Percentiles rank a stretch among this genome's conserved stretches.
phyloP scores from a whole-genome alignment of 768 basidiomycete species.

The Lepiota venenata region DNA sequence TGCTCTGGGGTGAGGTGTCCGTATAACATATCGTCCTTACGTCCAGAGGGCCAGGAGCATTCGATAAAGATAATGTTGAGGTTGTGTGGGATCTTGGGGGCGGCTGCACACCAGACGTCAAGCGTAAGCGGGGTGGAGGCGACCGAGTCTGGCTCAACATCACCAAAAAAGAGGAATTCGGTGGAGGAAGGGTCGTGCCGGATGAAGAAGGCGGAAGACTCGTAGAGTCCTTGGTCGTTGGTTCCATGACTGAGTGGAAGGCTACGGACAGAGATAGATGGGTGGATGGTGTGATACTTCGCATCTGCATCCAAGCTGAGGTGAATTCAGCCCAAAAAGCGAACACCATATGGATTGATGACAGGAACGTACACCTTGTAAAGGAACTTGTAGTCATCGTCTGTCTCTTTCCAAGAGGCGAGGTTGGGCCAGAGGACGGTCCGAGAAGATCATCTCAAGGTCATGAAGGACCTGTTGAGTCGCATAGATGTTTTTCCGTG shows the following conservation, averaged over 20 bases:
- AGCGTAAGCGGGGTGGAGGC: slow-evolving; percentile 56
- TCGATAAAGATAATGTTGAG: slow-evolving; percentile 90
- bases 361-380: slow-evolving; percentile 55
- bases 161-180: slow-evolving; percentile 93
- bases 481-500: slow-evolving; percentile 62
- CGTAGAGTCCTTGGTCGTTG: slow-evolving; percentile 54
- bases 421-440: slow-evolving; percentile 84
- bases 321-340: not conserved
- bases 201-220: slow-evolving; percentile 85
- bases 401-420: slow-evolving; percentile 66
- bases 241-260: slow-evolving; percentile 76
- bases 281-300: slow-evolving; percentile 48
- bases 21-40: slow-evolving; percentile 65
- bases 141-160: slow-evolving; percentile 84
- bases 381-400: slow-evolving; percentile 56
- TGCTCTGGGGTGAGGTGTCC: slow-evolving; percentile 88
- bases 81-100: slow-evolving; percentile 64
- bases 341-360: not conserved
- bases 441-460: slow-evolving; percentile 71
- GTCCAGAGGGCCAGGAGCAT: slow-evolving; percentile 82
- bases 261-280: slow-evolving; percentile 57
- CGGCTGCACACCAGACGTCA: slow-evolving; percentile 80
- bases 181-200: slow-evolving; percentile 54
- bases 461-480: slow-evolving; percentile 59
- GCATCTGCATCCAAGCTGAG: slow-evolving; percentile 48